These are phyloP conservation scores for Melastoma malabathricum DNA, from an alignment of 345 rosid species.

Conservation along the genomic window DNA sequence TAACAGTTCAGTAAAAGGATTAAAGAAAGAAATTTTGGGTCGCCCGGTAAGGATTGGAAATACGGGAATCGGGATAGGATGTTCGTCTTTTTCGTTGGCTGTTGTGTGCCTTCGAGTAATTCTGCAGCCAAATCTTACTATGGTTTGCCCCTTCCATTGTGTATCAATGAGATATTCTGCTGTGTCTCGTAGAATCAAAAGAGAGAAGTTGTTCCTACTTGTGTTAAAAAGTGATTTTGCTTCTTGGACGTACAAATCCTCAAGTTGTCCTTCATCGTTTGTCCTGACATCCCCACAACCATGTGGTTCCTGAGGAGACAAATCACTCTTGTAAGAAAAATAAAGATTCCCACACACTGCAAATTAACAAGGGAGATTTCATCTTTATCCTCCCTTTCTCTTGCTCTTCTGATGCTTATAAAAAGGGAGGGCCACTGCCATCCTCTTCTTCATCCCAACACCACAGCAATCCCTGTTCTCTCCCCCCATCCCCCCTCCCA, in stretches of 20 bases:
- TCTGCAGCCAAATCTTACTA: too few relatives aligned
- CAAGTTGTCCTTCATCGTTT: constrained; percentile 8
- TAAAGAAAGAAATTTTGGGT: too few relatives aligned
- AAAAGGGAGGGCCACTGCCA: constrained; percentile 30
- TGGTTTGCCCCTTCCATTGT: too few relatives aligned
- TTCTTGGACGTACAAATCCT: constrained; percentile 27
- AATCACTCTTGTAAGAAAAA: constrained; percentile 25
- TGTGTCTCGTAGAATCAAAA: too few relatives aligned
- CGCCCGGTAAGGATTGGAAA: too few relatives aligned
- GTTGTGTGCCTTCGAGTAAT: too few relatives aligned
- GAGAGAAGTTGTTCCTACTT: too few relatives aligned
- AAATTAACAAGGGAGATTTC: constrained; percentile 32
- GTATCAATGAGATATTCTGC: too few relatives aligned
- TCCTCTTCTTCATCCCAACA: constrained; percentile 27
- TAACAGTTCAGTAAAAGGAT: too few relatives aligned
- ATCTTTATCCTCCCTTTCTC: constrained; percentile 28
- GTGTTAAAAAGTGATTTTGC: background rate
- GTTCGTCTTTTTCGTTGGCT: too few relatives aligned
- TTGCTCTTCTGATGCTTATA: constrained; percentile 34
- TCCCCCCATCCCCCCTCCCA: constrained; percentile 5
- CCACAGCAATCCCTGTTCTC: constrained; percentile 1
- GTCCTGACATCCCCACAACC: constrained; percentile 5
- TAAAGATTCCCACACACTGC: constrained; percentile 16
- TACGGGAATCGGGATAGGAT: too few relatives aligned
- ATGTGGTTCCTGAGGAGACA: constrained; percentile 46